phyloP scores from a whole-genome alignment of 2,329 filamentous ascomycete species.

The Hypoxylon sp. region DNA sequence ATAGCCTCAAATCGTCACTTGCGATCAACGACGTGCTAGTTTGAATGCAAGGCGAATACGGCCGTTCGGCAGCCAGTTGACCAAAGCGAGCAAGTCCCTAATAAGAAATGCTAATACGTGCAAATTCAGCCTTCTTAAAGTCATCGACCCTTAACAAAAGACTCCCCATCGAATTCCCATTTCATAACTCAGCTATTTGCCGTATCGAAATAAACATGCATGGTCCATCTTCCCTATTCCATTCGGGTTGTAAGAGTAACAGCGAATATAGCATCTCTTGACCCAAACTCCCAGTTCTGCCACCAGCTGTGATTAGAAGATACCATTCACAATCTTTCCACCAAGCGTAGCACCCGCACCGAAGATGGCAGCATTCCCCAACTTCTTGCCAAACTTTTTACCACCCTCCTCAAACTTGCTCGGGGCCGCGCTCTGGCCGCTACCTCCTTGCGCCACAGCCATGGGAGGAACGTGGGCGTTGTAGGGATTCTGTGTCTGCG shows the following conservation, averaged over 20 bases:
- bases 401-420: slow-evolving; percentile 81
- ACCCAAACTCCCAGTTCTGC: background rate
- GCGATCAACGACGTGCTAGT: background rate
- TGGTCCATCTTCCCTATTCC: background rate
- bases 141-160: slow-evolving; percentile 8
- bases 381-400: slow-evolving; percentile 97
- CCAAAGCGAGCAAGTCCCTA: slow-evolving; percentile 1
- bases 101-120: slow-evolving; percentile 7
- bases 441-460: slow-evolving; percentile 75
- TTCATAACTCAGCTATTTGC: slow-evolving; percentile 4
- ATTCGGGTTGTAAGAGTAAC: background rate
- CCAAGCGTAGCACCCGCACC: slow-evolving; percentile 94
- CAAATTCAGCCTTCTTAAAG: slow-evolving; percentile 6
- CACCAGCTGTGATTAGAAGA: slow-evolving; percentile 72
- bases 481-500: slow-evolving; percentile 71
- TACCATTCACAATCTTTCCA: slow-evolving; percentile 89
- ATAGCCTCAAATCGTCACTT: background rate
- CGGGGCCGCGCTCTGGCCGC: slow-evolving; percentile 56
- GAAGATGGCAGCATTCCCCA: slow-evolving; percentile 87
- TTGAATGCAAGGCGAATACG: slow-evolving; percentile 5
- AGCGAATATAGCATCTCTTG: slow-evolving; percentile 3
- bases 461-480: slow-evolving; percentile 80
- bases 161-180: background rate
- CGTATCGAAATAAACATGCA: background rate
- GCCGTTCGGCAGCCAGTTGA: background rate